Evolutionary conservation across 2,329 filamentous ascomycete species (phyloP), one percentile per base, ranked within the genome.

Genomic region (Fusarium buxicola): DNA sequence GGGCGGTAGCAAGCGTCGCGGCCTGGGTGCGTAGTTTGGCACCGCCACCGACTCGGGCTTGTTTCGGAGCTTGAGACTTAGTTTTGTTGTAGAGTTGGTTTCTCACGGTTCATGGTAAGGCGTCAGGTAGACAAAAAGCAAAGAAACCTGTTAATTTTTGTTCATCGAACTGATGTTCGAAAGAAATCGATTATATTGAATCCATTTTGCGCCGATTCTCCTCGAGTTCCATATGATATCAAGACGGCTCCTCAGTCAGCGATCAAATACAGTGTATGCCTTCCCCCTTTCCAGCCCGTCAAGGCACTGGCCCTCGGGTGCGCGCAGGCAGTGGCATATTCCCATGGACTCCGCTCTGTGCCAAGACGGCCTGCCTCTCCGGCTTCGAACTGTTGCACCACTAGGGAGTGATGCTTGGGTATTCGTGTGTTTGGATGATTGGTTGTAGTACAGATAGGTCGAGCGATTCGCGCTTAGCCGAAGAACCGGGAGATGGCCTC

Each of bases 401-500:
- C 18, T 15, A 25, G 15, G 25, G 38, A 46, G 55, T 35, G 47
- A 65, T 39, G 36, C 18, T 54, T 46, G 39, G 56, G 59, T 49
- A 56, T 50, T 40, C 41, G 27, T 41, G 38, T 46, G 32, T 45
- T 46, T 30, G 41, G 50, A 31, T 48, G 34, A 12, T n/a, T 36
- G 27, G 41, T 54, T 27, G 45, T 45, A 30, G 41, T 59, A 44
- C 35, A 56, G 21, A 45, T 13, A 41, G 28, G 16, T 10, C 10
- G 3, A 40, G 41, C 27, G 36, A 40, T 36, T 24, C 44, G 21
- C 10, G 28, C 21, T 65, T 72, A 78, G 25, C 69, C 65, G 72
- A 84, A 83, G 75, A 86, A 80, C 68, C 84, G 83, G 38, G 84
- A 82, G 60, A 87, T 68, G 50, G 80, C 76, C 74, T 88, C 85